Evolutionary conservation across 352 stramenopile genomes (phyloP).

Genomic region (Elongisporangium prolatum): DNA sequence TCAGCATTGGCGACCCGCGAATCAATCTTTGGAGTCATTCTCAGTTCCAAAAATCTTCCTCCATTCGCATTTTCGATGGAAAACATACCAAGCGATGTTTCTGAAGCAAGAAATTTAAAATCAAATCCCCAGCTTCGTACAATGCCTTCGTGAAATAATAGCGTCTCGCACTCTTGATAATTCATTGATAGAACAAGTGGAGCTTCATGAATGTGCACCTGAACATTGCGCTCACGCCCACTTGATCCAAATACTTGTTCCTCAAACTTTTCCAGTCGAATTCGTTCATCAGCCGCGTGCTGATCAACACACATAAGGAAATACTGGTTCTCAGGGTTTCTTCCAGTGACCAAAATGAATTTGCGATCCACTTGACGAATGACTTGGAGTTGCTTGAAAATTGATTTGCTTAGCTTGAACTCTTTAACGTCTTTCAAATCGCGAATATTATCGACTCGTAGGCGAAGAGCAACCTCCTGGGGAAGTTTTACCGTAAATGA

Average conservation of each 20-base stretch:
- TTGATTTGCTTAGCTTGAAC: conserved; percentile 64
- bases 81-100: conserved; percentile 3
- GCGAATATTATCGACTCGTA: conserved; percentile 32
- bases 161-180: conserved; percentile 32
- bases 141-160: conserved; percentile 39
- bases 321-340: conserved; percentile 9
- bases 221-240: conserved; percentile 46
- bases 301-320: conserved; percentile 87
- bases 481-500: neutral
- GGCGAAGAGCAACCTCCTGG: neutral
- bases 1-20: conserved; percentile 47
- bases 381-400: conserved; percentile 61
- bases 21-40: conserved; percentile 63
- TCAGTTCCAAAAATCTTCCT: conserved; percentile 21
- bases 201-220: conserved; percentile 43
- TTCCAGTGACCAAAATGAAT: conserved; percentile 80
- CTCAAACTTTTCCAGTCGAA: conserved; percentile 85
- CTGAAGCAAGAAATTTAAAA: conserved; percentile 24
- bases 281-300: conserved; percentile 88
- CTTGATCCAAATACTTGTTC: conserved; percentile 47
- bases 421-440: conserved; percentile 8
- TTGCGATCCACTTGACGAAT: conserved; percentile 89
- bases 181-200: conserved; percentile 59
- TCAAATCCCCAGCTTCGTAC: conserved; percentile 83
- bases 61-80: conserved; percentile 5